A percentile compares a stretch with the other conserved stretches of the same genome.
Conservation (phyloP, 352 stramenopile species). For the Pythium myriotylum region DNA sequence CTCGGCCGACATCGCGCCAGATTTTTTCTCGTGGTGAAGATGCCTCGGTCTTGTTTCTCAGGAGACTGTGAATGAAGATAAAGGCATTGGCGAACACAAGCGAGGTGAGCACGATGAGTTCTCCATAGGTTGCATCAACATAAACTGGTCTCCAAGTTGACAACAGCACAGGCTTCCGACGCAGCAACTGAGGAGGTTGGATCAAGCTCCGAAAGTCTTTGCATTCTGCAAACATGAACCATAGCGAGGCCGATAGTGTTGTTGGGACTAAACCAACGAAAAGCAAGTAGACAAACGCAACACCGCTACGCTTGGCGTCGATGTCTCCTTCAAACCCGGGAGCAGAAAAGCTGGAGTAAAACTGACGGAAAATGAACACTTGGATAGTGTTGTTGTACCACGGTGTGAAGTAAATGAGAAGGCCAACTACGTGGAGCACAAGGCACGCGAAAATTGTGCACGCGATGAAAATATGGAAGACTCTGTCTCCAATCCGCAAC, state of each 20-base stretch:
- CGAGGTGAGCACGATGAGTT: constrained; percentile 29
- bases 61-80: constrained; percentile 30
- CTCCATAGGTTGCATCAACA: constrained; percentile 26
- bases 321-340: constrained; percentile 10
- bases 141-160: constrained; percentile 19
- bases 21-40: constrained; percentile 18
- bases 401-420: constrained; percentile 33
- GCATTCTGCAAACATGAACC: constrained; percentile 19
- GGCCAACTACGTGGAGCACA: constrained; percentile 6
- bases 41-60: constrained; percentile 4
- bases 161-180: constrained; percentile 25
- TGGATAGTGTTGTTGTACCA: constrained; percentile 27
- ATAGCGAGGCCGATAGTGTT: constrained; percentile 12
- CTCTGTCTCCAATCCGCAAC: too few species aligned
- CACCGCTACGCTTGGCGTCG: constrained; percentile 22
- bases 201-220: constrained; percentile 4
- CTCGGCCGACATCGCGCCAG: constrained; percentile 23
- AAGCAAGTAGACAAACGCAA: constrained; percentile 35
- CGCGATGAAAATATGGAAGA: background rate
- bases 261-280: constrained; percentile 24
- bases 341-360: constrained; percentile 19
- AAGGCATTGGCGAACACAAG: constrained; percentile 15
- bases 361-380: constrained; percentile 15
- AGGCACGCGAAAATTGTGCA: constrained; percentile 25
- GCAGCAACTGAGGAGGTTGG: constrained; percentile 17